These are phyloP conservation scores for Mortierella sp. DNA, from an alignment of 371 early-diverging fungal species.

Conservation along the genomic window DNA sequence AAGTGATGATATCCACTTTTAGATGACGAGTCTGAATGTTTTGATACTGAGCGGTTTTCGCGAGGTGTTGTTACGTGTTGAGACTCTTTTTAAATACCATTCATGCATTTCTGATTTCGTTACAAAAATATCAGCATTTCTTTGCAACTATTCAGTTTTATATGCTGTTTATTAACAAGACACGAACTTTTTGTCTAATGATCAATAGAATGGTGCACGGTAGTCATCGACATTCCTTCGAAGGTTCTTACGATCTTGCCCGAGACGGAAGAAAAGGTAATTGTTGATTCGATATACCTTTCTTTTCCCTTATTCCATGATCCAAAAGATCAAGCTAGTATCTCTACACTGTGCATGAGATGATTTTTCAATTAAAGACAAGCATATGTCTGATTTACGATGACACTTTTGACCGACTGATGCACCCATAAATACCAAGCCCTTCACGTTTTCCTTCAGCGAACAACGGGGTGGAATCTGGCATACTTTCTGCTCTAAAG, in stretches of 20 bases:
- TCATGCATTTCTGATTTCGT: constrained; percentile 58
- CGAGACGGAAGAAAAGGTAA: not conserved
- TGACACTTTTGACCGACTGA: constrained; percentile 57
- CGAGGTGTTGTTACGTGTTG: constrained; percentile 47
- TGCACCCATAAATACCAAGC: constrained; percentile 31
- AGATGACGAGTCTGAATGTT: constrained; percentile 60
- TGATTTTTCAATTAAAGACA: constrained; percentile 57
- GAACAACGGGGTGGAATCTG: not conserved
- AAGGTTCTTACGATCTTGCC: not conserved
- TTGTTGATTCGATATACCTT: not conserved
- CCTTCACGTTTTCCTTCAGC: not conserved
- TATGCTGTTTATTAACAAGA: not conserved
- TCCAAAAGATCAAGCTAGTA: constrained; percentile 13
- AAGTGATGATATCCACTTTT: constrained; percentile 54
- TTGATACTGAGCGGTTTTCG: constrained; percentile 52
- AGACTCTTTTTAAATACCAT: constrained; percentile 59
- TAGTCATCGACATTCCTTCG: not conserved
- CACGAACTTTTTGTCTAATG: not conserved
- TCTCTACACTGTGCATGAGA: constrained; percentile 41
- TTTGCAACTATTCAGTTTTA: not conserved
- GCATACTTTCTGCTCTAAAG: not conserved
- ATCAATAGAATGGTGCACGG: not conserved
- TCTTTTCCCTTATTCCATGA: not conserved
- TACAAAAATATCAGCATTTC: not conserved
- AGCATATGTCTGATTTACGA: constrained; percentile 59